phyloP scores from a whole-genome alignment of 1,284 basidiomycete species.

The Porogramme epimiltina region DNA sequence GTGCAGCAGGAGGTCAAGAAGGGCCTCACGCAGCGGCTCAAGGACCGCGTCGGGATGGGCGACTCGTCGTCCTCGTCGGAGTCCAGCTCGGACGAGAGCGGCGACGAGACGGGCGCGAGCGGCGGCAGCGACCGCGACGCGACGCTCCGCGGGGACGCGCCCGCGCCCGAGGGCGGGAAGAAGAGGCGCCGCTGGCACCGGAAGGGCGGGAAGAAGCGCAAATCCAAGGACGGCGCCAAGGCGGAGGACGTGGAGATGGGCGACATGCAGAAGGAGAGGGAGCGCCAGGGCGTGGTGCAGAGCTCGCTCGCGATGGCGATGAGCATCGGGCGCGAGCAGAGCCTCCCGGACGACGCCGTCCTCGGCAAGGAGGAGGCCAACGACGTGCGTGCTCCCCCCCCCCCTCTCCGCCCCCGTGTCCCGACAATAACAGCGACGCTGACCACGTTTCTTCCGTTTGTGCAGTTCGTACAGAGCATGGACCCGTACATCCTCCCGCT shows the following conservation, averaged over 20 bases:
- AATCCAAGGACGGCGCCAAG: constrained; percentile 10
- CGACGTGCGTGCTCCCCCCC: constrained; percentile 44
- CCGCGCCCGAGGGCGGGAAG: constrained; percentile 10
- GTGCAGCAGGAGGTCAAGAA: constrained; percentile 72
- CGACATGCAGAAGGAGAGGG: constrained; percentile 16
- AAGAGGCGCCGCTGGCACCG: constrained; percentile 19
- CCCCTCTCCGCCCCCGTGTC: neutral
- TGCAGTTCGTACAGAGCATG: constrained; percentile 70
- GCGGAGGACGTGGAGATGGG: constrained; percentile 15
- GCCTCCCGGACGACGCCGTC: constrained; percentile 81
- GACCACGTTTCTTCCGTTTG: too few species aligned
- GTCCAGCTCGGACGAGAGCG: constrained; percentile 33
- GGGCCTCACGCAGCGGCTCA: constrained; percentile 66
- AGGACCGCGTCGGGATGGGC: constrained; percentile 65
- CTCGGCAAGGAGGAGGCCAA: constrained; percentile 67
- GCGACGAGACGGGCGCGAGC: constrained; percentile 37
- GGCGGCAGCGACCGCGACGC: constrained; percentile 14
- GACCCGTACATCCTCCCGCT: constrained; percentile 76
- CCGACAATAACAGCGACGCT: neutral
- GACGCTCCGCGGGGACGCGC: constrained; percentile 11
- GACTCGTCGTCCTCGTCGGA: constrained; percentile 43
- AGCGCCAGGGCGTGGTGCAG: constrained; percentile 14
- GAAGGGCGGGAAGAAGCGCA: constrained; percentile 23
- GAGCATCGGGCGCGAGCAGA: constrained; percentile 63
- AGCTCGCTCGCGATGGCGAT: constrained; percentile 28